Percentiles rank a stretch among this genome's conserved stretches.
These are phyloP conservation scores for Sporisorium exsertum DNA, from an alignment of 1,284 basidiomycete genomes.

Conservation along the genomic window DNA sequence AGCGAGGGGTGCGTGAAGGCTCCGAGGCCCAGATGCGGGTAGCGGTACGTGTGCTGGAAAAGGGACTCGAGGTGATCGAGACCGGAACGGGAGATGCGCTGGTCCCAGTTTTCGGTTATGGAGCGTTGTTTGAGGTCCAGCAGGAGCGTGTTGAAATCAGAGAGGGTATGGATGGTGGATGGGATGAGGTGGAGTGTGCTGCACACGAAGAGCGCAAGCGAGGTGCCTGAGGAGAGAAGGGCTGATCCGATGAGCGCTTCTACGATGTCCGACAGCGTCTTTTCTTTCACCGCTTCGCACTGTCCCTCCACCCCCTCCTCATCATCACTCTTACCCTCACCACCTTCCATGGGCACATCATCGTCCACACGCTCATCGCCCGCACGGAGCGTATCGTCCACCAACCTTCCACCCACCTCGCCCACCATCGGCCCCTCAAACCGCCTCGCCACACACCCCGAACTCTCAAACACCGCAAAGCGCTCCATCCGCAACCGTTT, in stretches of 20 bases:
- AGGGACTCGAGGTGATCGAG: conserved; percentile 34
- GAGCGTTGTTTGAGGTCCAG: conserved; percentile 15
- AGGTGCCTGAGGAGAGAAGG: conserved; percentile 4
- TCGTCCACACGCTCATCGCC: too few species aligned
- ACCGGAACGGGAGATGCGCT: conserved; percentile 7
- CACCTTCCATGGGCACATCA: neutral
- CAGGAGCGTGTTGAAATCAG: conserved; percentile 28
- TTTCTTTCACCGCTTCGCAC: conserved; percentile 16
- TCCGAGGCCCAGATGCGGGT: conserved; percentile 56
- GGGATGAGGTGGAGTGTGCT: conserved; percentile 28
- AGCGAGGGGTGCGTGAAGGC: conserved; percentile 54
- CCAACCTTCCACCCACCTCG: neutral
- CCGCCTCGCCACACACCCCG: neutral
- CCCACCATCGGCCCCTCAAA: conserved; percentile 13
- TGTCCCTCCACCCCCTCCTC: conserved; percentile 7
- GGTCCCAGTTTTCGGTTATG: conserved; percentile 27
- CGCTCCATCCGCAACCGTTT: conserved; percentile 22
- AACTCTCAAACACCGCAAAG: conserved; percentile 22
- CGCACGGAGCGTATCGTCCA: neutral
- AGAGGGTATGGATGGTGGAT: neutral
- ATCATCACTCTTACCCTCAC: neutral
- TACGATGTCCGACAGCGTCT: conserved; percentile 49
- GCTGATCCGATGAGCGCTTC: conserved; percentile 52
- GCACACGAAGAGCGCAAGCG: conserved; percentile 15
- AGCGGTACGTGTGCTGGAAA: conserved; percentile 41